Evolutionary conservation across 1,284 basidiomycete genomes (phyloP).

Genomic region (Irpex rosettiformis): DNA sequence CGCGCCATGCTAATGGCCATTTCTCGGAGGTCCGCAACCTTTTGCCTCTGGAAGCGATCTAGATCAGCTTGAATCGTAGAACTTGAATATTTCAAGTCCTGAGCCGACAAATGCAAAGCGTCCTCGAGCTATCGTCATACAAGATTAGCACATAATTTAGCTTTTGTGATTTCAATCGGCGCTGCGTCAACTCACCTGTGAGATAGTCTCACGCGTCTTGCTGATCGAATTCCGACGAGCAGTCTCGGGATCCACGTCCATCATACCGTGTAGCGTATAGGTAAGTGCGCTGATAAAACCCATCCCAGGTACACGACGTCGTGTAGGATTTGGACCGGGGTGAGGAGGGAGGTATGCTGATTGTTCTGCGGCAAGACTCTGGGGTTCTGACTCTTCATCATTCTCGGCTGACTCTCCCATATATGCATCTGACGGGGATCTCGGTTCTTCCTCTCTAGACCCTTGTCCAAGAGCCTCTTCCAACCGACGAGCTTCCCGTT

Average conservation of each 20-base stretch:
- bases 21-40: constrained; percentile 92
- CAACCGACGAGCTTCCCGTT: constrained; percentile 85
- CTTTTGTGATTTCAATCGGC: too few relatives aligned
- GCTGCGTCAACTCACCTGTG: constrained; percentile 75
- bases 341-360: constrained; percentile 65
- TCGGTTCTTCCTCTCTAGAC: constrained; percentile 24
- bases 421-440: constrained; percentile 6
- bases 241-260: constrained; percentile 97
- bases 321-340: constrained; percentile 66
- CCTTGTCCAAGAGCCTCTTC: constrained; percentile 81
- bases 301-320: constrained; percentile 69
- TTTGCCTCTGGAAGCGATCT: constrained; percentile 97
- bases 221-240: constrained; percentile 90
- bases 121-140: constrained; percentile 73
- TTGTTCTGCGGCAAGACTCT: constrained; percentile 14
- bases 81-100: constrained; percentile 94
- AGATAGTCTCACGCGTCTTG: constrained; percentile 92
- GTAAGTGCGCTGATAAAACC: constrained; percentile 90
- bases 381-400: constrained; percentile 22
- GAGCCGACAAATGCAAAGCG: constrained; percentile 83
- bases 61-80: constrained; percentile 96
- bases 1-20: constrained; percentile 90
- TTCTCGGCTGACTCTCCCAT: constrained; percentile 15
- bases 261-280: constrained; percentile 95
- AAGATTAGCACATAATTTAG: too few relatives aligned